Evolutionary conservation across 352 stramenopile genomes (phyloP), one percentile per base, ranked within the genome.

Genomic region (Phytopythium ostracodes): DNA sequence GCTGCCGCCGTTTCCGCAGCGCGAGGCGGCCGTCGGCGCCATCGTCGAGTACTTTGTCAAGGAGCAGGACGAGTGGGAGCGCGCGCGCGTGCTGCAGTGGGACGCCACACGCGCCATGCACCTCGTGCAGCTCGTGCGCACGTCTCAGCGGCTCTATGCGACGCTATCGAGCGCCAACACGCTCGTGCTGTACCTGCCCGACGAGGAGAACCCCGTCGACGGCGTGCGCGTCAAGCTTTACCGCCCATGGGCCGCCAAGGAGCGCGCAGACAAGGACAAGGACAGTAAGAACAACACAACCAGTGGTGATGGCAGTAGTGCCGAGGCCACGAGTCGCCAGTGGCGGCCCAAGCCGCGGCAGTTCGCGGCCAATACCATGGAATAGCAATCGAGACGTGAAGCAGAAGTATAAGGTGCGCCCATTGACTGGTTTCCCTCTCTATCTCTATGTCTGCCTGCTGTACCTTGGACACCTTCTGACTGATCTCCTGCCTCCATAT

Each of bases 31-130:
- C 4, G 62, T 92, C 25, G 84, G 83, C 47, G 84, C 77, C 57
- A 88, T 92, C 18, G 81, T 95, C 38, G 86, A 95, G 31, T 91
- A 87, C 65, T 68, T 88, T 25, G 66, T 73, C 56, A 87, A 89
- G 62, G 71, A 79, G 9, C 70, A 88, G 51, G 81, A 84, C 57
- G 77, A 81, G 20, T 95, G 84, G 84, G 60, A 81, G 64, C 86
- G 86, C 7, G 84, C 86, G 18, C 78, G 72, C 5, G 84, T 95
- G 47, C 14, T 92, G 20, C 73, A 88, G 55, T 95, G 75, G 70
- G 84, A 92, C 52, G 70, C 68, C 9, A 66, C 70, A 27, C 82
- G 87, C 25, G 73, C 80, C 43, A 69, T 90, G 68, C 85, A 95
- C 50, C 73, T 89, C 14, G 68, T 95, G 56, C 77, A 91, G 51